phyloP scores from a whole-genome alignment of 1,284 basidiomycete genomes.

The Coniferiporia weirii region DNA sequence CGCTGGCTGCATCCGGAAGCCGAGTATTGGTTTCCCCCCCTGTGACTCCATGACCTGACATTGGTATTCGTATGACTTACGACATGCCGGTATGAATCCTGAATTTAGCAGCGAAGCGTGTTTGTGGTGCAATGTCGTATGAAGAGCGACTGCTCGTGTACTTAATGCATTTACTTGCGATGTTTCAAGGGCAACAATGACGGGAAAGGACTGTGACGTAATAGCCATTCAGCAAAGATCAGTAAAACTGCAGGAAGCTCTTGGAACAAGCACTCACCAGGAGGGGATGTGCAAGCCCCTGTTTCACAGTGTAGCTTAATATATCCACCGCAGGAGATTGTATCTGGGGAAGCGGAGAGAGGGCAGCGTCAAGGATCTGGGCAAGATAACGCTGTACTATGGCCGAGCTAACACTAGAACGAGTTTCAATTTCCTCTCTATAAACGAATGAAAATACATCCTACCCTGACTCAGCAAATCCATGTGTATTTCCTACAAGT shows the following conservation, averaged over 20 bases:
- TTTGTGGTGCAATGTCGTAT: slow-evolving; percentile 81
- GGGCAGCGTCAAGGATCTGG: slow-evolving; percentile 76
- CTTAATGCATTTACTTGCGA: slow-evolving; percentile 59
- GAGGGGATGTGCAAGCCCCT: slow-evolving; percentile 93
- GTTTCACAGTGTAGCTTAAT: slow-evolving; percentile 86
- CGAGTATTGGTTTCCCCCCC: slow-evolving; percentile 26
- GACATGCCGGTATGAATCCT: slow-evolving; percentile 76
- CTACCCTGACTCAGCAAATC: slow-evolving; percentile 93
- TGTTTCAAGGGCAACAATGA: slow-evolving; percentile 91
- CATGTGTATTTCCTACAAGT: slow-evolving; percentile 89
- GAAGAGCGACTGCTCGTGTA: slow-evolving; percentile 74
- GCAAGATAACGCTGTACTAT: slow-evolving; percentile 89
- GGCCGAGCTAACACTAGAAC: slow-evolving; percentile 79
- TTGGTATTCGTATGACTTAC: slow-evolving; percentile 82
- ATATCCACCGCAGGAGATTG: slow-evolving; percentile 89
- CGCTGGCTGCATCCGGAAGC: slow-evolving; percentile 54
- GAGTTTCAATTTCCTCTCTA: slow-evolving; percentile 1
- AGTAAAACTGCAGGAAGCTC: not conserved
- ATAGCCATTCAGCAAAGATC: not conserved
- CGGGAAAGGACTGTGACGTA: slow-evolving; percentile 71
- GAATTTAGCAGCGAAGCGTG: slow-evolving; percentile 87
- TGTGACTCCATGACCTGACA: slow-evolving; percentile 41
- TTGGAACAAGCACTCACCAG: slow-evolving; percentile 43
- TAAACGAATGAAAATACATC: slow-evolving; percentile 21
- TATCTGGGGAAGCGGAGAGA: slow-evolving; percentile 64